These are phyloP conservation scores for Cladobotryum mycophilum DNA, from an alignment of 2,329 filamentous ascomycete species.

Conservation along the genomic window DNA sequence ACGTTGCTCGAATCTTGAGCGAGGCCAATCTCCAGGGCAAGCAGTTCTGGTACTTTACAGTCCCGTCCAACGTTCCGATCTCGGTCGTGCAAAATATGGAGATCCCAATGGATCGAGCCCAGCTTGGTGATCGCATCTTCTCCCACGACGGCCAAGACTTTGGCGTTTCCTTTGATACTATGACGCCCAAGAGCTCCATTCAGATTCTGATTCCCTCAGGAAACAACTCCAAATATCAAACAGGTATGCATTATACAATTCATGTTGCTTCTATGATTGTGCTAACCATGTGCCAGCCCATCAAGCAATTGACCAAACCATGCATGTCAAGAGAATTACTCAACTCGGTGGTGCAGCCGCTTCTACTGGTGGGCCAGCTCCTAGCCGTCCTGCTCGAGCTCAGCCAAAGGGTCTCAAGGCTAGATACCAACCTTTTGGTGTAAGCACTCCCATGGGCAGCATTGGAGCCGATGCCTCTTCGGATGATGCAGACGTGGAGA, in stretches of 20 bases:
- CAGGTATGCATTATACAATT: slow-evolving; percentile 37
- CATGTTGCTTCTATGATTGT: background rate
- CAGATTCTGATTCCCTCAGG: slow-evolving; percentile 56
- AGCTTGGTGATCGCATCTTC: slow-evolving; percentile 49
- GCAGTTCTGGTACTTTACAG: slow-evolving; percentile 76
- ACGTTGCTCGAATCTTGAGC: slow-evolving; percentile 50
- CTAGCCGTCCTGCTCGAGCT: slow-evolving; percentile 48
- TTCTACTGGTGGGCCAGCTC: slow-evolving; percentile 34
- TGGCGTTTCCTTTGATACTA: slow-evolving; percentile 48
- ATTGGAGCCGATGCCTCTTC: slow-evolving; percentile 38
- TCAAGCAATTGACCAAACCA: slow-evolving; percentile 48
- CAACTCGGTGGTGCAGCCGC: slow-evolving; percentile 40
- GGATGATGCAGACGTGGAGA: slow-evolving; percentile 39
- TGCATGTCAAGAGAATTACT: slow-evolving; percentile 60
- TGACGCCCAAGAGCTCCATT: slow-evolving; percentile 44
- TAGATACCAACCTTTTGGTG: slow-evolving; percentile 62
- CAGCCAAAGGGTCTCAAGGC: slow-evolving; percentile 64
- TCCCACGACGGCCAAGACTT: slow-evolving; percentile 60
- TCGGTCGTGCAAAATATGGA: slow-evolving; percentile 59
- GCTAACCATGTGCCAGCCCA: slow-evolving; percentile 19
- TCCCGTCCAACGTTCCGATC: slow-evolving; percentile 63
- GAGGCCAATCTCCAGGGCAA: slow-evolving; percentile 58
- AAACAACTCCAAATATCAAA: slow-evolving; percentile 47
- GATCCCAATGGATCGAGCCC: slow-evolving; percentile 50
- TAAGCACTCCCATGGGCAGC: slow-evolving; percentile 28